phyloP scores from a whole-genome alignment of 2,329 filamentous ascomycete genomes.

The Alternaria brassicicola region DNA sequence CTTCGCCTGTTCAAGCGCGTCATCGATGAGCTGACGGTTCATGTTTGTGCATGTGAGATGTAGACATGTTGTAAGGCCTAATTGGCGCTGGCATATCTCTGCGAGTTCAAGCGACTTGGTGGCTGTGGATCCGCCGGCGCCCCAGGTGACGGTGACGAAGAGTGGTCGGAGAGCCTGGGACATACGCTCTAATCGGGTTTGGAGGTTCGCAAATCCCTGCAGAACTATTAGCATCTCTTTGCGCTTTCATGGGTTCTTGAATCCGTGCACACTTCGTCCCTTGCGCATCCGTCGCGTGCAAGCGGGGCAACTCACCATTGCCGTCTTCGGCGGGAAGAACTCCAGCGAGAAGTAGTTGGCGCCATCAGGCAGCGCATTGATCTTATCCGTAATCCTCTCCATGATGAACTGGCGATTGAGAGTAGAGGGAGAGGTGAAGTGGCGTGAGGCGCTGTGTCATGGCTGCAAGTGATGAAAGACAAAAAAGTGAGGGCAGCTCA shows the following conservation, averaged over 20 bases:
- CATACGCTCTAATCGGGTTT: constrained; percentile 94
- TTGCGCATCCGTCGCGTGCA: constrained; percentile 10
- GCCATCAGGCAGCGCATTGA: constrained; percentile 82
- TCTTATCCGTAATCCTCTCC: constrained; percentile 88
- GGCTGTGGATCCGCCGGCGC: constrained; percentile 90
- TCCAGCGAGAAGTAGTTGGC: constrained; percentile 93
- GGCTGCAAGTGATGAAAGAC: constrained; percentile 29
- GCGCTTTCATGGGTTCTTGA: background rate
- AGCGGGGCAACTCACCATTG: constrained; percentile 65
- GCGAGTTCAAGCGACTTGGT: constrained; percentile 91
- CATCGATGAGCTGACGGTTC: constrained; percentile 83
- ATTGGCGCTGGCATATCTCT: constrained; percentile 90
- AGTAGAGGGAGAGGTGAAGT: constrained; percentile 8
- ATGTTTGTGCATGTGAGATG: constrained; percentile 99
- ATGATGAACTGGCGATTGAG: constrained; percentile 22
- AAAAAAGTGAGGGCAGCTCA: constrained; percentile 28
- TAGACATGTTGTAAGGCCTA: constrained; percentile 91
- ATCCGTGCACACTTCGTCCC: background rate
- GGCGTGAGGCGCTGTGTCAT: constrained; percentile 37
- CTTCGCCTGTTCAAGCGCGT: constrained; percentile 89
- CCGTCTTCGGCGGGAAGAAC: constrained; percentile 98
- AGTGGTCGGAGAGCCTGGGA: constrained; percentile 85
- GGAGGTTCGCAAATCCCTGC: constrained; percentile 86
- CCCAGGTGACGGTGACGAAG: constrained; percentile 98
- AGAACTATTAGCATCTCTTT: constrained; percentile 14